Conservation (phyloP, 208 protist genomes). For the Crithidia bombi region DNA sequence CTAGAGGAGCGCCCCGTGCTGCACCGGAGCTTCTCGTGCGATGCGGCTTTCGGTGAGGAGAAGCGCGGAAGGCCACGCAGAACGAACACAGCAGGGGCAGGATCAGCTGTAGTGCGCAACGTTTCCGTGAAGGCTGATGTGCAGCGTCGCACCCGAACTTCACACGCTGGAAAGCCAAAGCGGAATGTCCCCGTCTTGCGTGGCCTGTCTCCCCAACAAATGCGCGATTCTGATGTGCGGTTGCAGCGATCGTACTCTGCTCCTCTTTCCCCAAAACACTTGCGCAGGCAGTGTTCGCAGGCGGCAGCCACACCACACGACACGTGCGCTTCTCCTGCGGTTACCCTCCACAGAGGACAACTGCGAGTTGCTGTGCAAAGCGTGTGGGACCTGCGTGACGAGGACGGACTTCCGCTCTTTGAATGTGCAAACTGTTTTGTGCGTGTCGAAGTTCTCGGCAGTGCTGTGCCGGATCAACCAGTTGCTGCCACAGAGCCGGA, state of each 20-base stretch:
- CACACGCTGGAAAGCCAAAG: neutral
- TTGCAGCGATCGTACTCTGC: neutral
- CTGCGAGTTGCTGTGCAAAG: neutral
- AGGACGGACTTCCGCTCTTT: slow-evolving; percentile 5
- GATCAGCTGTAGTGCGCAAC: too few relatives aligned
- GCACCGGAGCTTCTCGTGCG: slow-evolving; percentile 3
- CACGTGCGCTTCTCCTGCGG: neutral
- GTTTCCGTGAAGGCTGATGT: too few relatives aligned
- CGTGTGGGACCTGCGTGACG: slow-evolving; percentile 4
- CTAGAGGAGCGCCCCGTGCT: neutral
- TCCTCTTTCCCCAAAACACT: neutral
- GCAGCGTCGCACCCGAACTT: too few relatives aligned
- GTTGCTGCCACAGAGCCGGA: neutral
- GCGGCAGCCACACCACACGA: too few relatives aligned
- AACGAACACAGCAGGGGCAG: neutral
- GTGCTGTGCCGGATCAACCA: neutral
- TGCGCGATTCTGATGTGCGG: neutral
- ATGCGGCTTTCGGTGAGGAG: too few relatives aligned
- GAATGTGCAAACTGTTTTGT: slow-evolving; percentile 7
- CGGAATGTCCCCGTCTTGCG: neutral
- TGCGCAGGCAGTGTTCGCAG: neutral
- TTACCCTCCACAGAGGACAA: neutral
- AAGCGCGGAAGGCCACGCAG: neutral
- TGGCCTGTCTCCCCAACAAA: neutral
- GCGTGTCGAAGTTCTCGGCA: neutral